Conservation (phyloP, 2,329 filamentous ascomycete species). For the Thermomyces lanuginosus region DNA sequence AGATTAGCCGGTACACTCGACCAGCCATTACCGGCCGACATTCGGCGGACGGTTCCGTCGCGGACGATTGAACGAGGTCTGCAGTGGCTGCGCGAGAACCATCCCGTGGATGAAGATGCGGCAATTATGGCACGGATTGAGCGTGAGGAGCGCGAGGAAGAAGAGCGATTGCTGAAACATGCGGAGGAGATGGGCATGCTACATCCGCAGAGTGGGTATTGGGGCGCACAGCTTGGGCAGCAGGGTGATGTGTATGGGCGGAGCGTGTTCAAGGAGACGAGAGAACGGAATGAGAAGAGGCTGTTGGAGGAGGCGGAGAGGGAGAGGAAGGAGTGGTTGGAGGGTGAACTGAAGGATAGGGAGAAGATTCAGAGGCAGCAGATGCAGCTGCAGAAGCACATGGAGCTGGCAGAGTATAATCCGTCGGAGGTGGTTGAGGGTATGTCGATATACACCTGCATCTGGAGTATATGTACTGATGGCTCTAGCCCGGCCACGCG, state of each 20-base stretch:
- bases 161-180: conserved; percentile 20
- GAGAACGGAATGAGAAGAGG: conserved; percentile 25
- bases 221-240: conserved; percentile 25
- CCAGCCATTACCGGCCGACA: conserved; percentile 25
- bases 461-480: conserved; percentile 1
- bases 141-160: conserved; percentile 22
- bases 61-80: conserved; percentile 22
- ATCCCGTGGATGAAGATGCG: conserved; percentile 32
- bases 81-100: conserved; percentile 26
- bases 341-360: conserved; percentile 31
- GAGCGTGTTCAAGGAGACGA: conserved; percentile 25
- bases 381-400: conserved; percentile 19
- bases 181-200: conserved; percentile 28
- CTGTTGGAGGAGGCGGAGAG: conserved; percentile 28
- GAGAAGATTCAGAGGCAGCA: conserved; percentile 17
- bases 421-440: conserved; percentile 21
- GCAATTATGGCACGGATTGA: conserved; percentile 31
- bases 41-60: conserved; percentile 17
- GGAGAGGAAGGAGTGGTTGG: conserved; percentile 37
- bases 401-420: conserved; percentile 20
- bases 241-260: conserved; percentile 27
- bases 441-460: conserved; percentile 6
- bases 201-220: conserved; percentile 30
- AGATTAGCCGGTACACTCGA: conserved; percentile 31
- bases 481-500: conserved; percentile 22